These are phyloP conservation scores for Hypericum perforatum DNA, from an alignment of 345 rosid genomes.

Conservation along the genomic window DNA sequence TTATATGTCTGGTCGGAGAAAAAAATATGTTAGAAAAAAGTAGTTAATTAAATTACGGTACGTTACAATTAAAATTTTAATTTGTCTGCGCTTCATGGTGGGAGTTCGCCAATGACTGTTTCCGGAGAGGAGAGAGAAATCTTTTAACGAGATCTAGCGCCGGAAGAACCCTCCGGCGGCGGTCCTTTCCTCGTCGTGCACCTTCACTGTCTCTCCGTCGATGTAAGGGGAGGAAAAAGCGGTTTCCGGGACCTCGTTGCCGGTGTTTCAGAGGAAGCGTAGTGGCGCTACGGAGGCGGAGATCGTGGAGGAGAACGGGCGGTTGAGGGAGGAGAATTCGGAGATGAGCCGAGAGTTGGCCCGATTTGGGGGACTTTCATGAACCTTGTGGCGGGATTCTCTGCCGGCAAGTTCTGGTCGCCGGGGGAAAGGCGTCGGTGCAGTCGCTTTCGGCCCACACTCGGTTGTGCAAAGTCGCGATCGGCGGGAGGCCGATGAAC, in stretches of 20 bases:
- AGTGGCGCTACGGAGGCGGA: conserved; percentile 72
- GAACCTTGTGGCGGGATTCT: conserved; percentile 48
- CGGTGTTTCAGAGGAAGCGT: conserved; percentile 34
- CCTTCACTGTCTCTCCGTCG: conserved; percentile 39
- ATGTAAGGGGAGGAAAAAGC: conserved; percentile 78
- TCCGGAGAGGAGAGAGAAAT: conserved; percentile 62
- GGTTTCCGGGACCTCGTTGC: conserved; percentile 57
- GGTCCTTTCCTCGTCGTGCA: conserved; percentile 16
- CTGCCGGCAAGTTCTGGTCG: conserved; percentile 35
- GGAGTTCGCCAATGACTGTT: conserved; percentile 85
- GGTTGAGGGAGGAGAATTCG: conserved; percentile 57
- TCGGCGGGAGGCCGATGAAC: conserved; percentile 43
- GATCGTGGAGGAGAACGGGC: conserved; percentile 72
- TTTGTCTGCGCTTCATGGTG: no score
- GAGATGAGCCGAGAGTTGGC: conserved; percentile 59
- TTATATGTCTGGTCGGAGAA: no score
- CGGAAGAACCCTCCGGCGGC: conserved; percentile 35
- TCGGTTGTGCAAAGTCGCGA: conserved; percentile 71
- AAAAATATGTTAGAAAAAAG: no score
- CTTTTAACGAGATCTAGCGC: conserved; percentile 78
- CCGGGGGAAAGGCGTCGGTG: conserved; percentile 35
- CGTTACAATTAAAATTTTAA: no score
- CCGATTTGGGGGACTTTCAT: conserved; percentile 53
- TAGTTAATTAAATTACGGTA: no score
- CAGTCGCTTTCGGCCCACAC: conserved; percentile 41